These are phyloP conservation scores for Ophiostoma tasmaniense DNA, from an alignment of 2,329 filamentous ascomycete species.

Conservation along the genomic window DNA sequence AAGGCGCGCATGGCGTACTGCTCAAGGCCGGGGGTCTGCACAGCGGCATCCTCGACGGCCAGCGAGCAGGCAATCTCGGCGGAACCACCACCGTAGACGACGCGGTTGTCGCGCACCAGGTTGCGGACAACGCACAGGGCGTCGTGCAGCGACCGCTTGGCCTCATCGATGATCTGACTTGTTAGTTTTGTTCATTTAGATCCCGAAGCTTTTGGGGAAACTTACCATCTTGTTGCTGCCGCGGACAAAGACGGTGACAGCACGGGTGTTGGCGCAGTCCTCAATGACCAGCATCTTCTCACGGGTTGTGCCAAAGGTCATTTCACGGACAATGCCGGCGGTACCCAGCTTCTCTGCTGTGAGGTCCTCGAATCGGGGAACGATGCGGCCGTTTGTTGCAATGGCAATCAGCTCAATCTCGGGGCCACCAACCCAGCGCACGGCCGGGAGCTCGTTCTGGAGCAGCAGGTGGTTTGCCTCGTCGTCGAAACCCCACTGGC, in stretches of 20 bases:
- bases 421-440: slow-evolving; percentile 94
- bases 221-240: slow-evolving; percentile 92
- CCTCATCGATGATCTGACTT: slow-evolving; percentile 88
- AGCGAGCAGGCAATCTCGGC: slow-evolving; percentile 96
- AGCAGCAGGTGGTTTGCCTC: slow-evolving; percentile 96
- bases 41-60: slow-evolving; percentile 88
- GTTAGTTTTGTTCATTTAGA: neutral
- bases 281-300: slow-evolving; percentile 99
- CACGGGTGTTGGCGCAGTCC: slow-evolving; percentile 95
- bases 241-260: slow-evolving; percentile 91
- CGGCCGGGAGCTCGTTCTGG: slow-evolving; percentile 90
- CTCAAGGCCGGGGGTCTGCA: slow-evolving; percentile 92
- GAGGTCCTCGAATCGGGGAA: slow-evolving; percentile 92
- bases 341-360: slow-evolving; percentile 82
- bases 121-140: slow-evolving; percentile 97
- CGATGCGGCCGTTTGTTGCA: slow-evolving; percentile 94
- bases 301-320: slow-evolving; percentile 92
- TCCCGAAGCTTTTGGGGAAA: neutral
- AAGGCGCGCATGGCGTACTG: slow-evolving; percentile 99
- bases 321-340: slow-evolving; percentile 84
- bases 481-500: slow-evolving; percentile 99
- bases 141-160: slow-evolving; percentile 93
- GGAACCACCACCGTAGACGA: slow-evolving; percentile 94
- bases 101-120: slow-evolving; percentile 88
- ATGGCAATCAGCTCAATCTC: slow-evolving; percentile 99